These are phyloP conservation scores for Filobasidium uniguttulatum DNA, from an alignment of 1,284 basidiomycete species.

Conservation along the genomic window DNA sequence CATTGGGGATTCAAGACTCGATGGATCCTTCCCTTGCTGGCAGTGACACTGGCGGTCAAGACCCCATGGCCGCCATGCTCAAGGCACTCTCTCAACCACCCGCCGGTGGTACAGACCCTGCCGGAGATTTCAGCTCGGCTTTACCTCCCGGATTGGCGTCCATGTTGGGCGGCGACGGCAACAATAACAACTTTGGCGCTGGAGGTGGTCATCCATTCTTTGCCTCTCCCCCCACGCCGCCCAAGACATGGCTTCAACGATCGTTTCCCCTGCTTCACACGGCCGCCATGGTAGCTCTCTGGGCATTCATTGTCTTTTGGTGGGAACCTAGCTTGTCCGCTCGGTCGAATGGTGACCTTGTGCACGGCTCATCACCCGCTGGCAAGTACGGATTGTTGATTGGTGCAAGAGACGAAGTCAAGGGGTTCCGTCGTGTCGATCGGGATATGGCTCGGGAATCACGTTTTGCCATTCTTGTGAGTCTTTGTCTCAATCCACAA, in stretches of 20 bases:
- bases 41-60: background rate
- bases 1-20: background rate
- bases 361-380: background rate
- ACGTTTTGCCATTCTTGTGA: constrained; percentile 17
- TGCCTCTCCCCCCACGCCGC: background rate
- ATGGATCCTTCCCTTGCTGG: background rate
- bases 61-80: background rate
- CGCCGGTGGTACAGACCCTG: background rate
- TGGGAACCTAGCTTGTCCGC: constrained; percentile 34
- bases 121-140: background rate
- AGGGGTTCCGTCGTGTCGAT: constrained; percentile 14
- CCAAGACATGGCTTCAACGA: constrained; percentile 18
- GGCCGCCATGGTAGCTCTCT: constrained; percentile 23
- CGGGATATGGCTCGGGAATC: constrained; percentile 20
- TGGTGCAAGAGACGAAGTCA: constrained; percentile 8
- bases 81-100: background rate
- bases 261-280: constrained; percentile 30
- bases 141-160: background rate
- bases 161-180: too few relatives aligned
- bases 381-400: constrained; percentile 3
- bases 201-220: background rate
- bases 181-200: too few relatives aligned
- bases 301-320: constrained; percentile 26
- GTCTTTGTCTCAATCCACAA: constrained; percentile 5
- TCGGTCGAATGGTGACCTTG: too few relatives aligned